Conservation (phyloP, 495 filamentous ascomycete genomes). For the Penicillium goetzii region DNA sequence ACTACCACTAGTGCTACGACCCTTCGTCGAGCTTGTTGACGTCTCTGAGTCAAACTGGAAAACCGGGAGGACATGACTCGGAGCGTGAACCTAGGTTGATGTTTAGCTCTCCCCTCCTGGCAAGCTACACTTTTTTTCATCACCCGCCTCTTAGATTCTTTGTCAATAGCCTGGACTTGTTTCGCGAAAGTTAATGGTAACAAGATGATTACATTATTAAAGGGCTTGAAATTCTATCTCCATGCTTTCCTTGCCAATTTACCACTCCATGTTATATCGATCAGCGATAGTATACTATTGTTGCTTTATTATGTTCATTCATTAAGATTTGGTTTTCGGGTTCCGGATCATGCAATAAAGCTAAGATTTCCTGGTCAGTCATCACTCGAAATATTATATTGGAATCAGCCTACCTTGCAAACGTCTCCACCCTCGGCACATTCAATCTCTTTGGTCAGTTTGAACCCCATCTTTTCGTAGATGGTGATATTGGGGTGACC, state of each 20-base stretch:
- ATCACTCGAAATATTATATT: background rate
- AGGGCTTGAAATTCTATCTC: background rate
- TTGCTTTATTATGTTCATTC: background rate
- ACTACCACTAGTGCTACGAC: background rate
- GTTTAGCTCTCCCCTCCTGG: background rate
- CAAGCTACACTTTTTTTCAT: background rate
- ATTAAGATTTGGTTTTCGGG: slow-evolving; percentile 25
- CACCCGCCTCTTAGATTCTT: background rate
- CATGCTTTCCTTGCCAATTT: background rate
- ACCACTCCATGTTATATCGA: background rate
- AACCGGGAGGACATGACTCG: background rate
- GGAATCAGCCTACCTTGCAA: slow-evolving; percentile 39
- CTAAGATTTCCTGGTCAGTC: slow-evolving; percentile 18
- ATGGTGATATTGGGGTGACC: slow-evolving; percentile 66
- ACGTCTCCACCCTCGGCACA: slow-evolving; percentile 60
- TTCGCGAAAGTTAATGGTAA: background rate
- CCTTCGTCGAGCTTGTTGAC: background rate
- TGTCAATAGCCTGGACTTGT: background rate
- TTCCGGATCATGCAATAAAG: slow-evolving; percentile 36
- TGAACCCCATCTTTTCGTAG: slow-evolving; percentile 68
- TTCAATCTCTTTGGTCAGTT: slow-evolving; percentile 61
- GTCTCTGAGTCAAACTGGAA: background rate
- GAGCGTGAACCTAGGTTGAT: background rate
- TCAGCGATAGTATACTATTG: background rate
- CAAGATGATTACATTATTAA: background rate